These are phyloP conservation scores for Tillandsia leiboldiana DNA, from an alignment of 176 grass and related monocot genomes.

Conservation along the genomic window DNA sequence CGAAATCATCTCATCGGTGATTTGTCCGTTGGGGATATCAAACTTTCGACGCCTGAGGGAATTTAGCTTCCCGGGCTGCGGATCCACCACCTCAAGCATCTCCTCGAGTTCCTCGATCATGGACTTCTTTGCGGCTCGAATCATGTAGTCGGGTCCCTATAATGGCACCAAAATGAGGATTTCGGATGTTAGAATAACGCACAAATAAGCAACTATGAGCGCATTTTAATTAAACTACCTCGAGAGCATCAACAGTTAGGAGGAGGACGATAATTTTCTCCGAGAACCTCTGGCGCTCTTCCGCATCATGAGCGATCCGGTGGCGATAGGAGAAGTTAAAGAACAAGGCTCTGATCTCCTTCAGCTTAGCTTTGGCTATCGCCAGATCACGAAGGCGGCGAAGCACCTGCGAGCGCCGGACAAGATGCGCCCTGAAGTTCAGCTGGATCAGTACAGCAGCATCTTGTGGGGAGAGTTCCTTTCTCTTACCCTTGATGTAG, in stretches of 20 bases:
- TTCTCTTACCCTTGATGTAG: constrained; percentile 58
- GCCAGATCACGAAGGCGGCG: constrained; percentile 67
- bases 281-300: constrained; percentile 63
- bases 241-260: constrained; percentile 61
- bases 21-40: constrained; percentile 49
- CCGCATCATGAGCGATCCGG: constrained; percentile 24
- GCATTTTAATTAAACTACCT: constrained; percentile 34
- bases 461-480: constrained; percentile 62
- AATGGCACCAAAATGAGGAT: neutral
- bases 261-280: constrained; percentile 92
- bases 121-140: constrained; percentile 62
- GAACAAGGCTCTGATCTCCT: constrained; percentile 73
- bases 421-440: constrained; percentile 71
- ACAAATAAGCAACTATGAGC: neutral
- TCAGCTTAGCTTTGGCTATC: constrained; percentile 74
- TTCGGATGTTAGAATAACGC: neutral
- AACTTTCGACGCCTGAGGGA: constrained; percentile 45
- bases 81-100: constrained; percentile 75
- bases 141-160: constrained; percentile 88
- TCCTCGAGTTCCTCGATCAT: constrained; percentile 79
- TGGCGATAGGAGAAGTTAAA: constrained; percentile 65
- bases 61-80: constrained; percentile 50
- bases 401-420: constrained; percentile 69
- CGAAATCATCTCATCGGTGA: constrained; percentile 29
- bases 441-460: constrained; percentile 76